Evolutionary conservation across 805 yeast species (phyloP).

Genomic region (Metschnikowia lachancei): DNA sequence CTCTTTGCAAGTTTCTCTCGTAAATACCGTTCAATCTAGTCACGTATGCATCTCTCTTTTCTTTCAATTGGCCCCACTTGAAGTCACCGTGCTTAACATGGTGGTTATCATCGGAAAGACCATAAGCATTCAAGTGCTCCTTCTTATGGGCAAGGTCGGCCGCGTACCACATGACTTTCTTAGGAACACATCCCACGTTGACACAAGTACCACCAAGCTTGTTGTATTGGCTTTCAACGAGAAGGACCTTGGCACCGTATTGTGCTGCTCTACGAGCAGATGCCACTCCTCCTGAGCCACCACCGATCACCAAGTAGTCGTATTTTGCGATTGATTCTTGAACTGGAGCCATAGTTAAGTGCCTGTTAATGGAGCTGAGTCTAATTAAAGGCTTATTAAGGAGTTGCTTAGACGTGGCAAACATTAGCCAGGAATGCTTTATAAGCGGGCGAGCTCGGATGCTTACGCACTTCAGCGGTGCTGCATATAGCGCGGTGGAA

Average conservation of each 20-base stretch:
- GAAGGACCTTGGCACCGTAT: conserved; percentile 82
- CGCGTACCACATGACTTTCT: conserved; percentile 98
- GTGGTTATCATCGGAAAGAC: conserved; percentile 59
- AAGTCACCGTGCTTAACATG: conserved; percentile 53
- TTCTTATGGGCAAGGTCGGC: conserved; percentile 80
- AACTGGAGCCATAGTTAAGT: conserved; percentile 55
- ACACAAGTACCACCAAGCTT: conserved; percentile 97
- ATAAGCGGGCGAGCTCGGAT: background rate
- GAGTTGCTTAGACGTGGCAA: conserved; percentile 11
- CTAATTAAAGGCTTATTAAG: conserved; percentile 13
- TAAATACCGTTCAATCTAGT: conserved; percentile 88
- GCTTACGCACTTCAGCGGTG: background rate
- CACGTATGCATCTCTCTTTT: conserved; percentile 89
- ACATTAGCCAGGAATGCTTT: conserved; percentile 4
- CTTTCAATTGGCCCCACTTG: conserved; percentile 79
- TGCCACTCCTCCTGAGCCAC: conserved; percentile 99
- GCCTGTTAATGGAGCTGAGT: conserved; percentile 28
- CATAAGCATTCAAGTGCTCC: conserved; percentile 76
- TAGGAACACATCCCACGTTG: conserved; percentile 98
- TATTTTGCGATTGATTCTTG: conserved; percentile 39
- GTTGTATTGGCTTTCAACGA: conserved; percentile 69
- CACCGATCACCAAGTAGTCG: conserved; percentile 94
- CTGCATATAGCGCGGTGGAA: conserved; percentile 3
- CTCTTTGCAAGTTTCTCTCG: conserved; percentile 80
- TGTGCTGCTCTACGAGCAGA: conserved; percentile 94